Evolutionary conservation across 2,329 filamentous ascomycete genomes (phyloP), one percentile per base, ranked within the genome.

Genomic region (Colletotrichum trifolii): DNA sequence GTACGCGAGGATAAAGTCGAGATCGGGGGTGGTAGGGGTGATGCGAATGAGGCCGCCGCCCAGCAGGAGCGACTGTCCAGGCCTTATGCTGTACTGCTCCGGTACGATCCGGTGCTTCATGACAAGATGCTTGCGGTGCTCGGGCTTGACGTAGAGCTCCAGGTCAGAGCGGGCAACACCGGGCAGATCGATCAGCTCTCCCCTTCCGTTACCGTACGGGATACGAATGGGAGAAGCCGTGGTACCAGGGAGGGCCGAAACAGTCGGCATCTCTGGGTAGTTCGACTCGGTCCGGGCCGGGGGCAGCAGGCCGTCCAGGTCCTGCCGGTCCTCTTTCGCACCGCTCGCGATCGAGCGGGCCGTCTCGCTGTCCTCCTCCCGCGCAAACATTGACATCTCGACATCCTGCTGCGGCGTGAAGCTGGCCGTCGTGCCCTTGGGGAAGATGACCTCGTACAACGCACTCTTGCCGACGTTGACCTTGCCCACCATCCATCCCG

Each of bases 381-480:
- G 57, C 5, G 67, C 49, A 15, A 68, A 68, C 43, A 69, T 46
- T 12, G 67, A 54, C 12, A 69, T 56, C 13, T 69, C 62, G 33
- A 62, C 40, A 5, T 65, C 34, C 9, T 50, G 50, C 4, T 50
- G 54, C 13, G 67, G 40, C 43, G 13, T 15, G 6, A 66, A 50
- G 38, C 12, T 52, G 6, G 57, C 58, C 13, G 67, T 66, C n/a
- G 65, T 69, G 34, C 88, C 89, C 82, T 91, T 95, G 4, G 96
- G 95, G 72, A 94, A 97, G 8, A 97, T 88, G 5, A 89, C 87
- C 70, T 96, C 90, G 66, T 98, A 97, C 2, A 99, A 85, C 73
- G 91, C 91, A 71, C 95, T 98, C 79, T 99, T 99, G 33, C 96
- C 96, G 2, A 98, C 96, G 73, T 99, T 99, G 68, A 94, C 93